These are phyloP conservation scores for Ceratocystis albifundus DNA, from an alignment of 2,329 filamentous ascomycete species.

Conservation along the genomic window DNA sequence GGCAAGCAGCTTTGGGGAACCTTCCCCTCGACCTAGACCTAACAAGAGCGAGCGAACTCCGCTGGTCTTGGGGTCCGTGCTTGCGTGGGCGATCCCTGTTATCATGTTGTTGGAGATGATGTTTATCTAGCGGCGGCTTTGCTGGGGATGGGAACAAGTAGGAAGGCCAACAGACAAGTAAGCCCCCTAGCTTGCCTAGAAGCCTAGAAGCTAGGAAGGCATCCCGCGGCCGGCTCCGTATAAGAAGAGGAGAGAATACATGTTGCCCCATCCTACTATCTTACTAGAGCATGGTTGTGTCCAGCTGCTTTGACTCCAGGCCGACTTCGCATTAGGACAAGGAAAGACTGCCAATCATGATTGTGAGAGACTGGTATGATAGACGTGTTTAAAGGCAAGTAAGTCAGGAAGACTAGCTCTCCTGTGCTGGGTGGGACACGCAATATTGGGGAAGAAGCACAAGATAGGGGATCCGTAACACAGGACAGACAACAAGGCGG, in stretches of 20 bases:
- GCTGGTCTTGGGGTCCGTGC: constrained; percentile 1
- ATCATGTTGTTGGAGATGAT: neutral
- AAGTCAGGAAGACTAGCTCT: too few relatives aligned
- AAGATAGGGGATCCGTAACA: neutral
- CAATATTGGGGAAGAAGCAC: neutral
- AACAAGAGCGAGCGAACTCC: neutral
- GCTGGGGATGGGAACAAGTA: neutral
- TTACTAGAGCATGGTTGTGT: neutral
- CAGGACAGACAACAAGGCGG: neutral
- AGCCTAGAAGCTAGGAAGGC: neutral
- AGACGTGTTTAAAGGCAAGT: neutral
- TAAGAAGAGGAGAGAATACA: neutral
- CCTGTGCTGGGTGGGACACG: neutral
- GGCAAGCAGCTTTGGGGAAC: neutral
- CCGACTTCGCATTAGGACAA: constrained; percentile 5
- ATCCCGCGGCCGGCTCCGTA: constrained; percentile 4
- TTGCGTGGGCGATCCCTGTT: constrained; percentile 1
- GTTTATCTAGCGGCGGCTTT: neutral
- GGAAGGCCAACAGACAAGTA: neutral
- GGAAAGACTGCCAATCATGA: neutral
- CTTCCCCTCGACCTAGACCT: neutral
- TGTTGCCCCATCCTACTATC: neutral
- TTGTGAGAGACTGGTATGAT: neutral
- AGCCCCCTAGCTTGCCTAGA: neutral
- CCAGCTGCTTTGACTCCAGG: neutral